Base-by-base conservation (phyloP, 2,329 filamentous ascomycete genomes). In the Dactylellina parvicollis region DNA sequence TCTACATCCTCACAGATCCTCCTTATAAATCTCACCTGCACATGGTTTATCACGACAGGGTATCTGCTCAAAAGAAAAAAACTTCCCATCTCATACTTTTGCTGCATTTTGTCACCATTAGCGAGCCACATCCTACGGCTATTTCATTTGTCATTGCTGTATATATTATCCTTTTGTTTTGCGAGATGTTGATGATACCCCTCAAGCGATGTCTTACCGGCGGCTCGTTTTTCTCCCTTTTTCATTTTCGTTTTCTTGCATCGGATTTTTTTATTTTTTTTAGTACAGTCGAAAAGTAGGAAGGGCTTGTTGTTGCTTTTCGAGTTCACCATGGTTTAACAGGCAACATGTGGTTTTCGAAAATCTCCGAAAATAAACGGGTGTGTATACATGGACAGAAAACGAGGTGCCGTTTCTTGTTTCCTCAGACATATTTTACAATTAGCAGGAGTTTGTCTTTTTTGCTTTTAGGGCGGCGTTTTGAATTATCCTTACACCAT, bases 131-230 rank as follows among this genome's bases (percentile, higher is more conserved):
- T 42, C 28, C 22, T 54, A 22, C 50, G 30, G 44, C 5, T 32
- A 42, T 62, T 62, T 42, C 50, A 22, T 57, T 62, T 62, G 40
- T 71, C 42, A 18, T 42, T 34, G 26, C 8, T 56, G 38, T 71
- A 62, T 20, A 71, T 62, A 62, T 56, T 62, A 71, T 57, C 49
- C 56, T 62, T 61, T 55, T 62, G 46, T 14, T 52, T 55, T 52
- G n/a, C 36, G 32, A 40, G 56, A 71, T 42, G 32, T 55, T 42
- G 56, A 71, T 62, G 66, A 71, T 71, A 71, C 66, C 66, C 61
- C 65, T 54, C 24, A 24, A 46, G 56, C 56, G 42, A 62, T 57
- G 57, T 57, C 49, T 49, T 52, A 32, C n/a, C 42, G 40, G 0
- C 32, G 14, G n/a, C 47, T 20, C 49, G 22, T 24, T 62, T 62